These are phyloP conservation scores for Hemileccinum rubropunctum DNA, from an alignment of 768 basidiomycete species.

Conservation along the genomic window DNA sequence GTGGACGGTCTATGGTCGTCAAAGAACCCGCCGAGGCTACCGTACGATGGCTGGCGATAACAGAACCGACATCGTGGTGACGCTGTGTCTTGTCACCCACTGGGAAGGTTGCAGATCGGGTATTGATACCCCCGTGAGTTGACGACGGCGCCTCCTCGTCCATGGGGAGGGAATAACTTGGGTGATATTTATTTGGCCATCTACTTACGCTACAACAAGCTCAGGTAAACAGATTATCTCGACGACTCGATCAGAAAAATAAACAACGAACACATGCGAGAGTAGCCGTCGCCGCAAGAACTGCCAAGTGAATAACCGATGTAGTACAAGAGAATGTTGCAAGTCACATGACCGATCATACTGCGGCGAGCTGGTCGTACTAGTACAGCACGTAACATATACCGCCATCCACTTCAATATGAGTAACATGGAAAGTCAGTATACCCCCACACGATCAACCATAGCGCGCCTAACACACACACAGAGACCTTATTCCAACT, in stretches of 20 bases:
- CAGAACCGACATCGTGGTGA: conserved; percentile 31
- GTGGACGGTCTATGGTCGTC: conserved; percentile 41
- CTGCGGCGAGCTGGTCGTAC: background rate
- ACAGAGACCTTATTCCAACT: conserved; percentile 98
- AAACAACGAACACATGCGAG: no score
- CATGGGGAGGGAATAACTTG: background rate
- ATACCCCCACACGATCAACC: background rate
- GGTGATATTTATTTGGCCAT: background rate
- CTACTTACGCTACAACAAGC: no score
- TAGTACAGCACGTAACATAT: background rate
- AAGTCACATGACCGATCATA: background rate
- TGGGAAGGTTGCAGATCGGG: background rate
- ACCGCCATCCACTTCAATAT: conserved; percentile 42
- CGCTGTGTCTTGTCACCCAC: conserved; percentile 7
- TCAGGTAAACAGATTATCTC: no score
- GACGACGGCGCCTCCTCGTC: background rate
- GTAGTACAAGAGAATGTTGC: no score
- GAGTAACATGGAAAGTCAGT: conserved; percentile 90
- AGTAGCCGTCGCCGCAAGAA: no score
- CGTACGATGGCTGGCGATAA: conserved; percentile 34
- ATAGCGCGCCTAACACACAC: conserved; percentile 4
- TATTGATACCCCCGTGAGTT: background rate
- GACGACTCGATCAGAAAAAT: no score
- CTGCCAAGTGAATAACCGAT: no score
- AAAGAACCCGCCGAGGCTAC: conserved; percentile 37